These are phyloP conservation scores for Nitzschia sp. DNA, from an alignment of 108 stramenopile genomes.

Conservation along the genomic window DNA sequence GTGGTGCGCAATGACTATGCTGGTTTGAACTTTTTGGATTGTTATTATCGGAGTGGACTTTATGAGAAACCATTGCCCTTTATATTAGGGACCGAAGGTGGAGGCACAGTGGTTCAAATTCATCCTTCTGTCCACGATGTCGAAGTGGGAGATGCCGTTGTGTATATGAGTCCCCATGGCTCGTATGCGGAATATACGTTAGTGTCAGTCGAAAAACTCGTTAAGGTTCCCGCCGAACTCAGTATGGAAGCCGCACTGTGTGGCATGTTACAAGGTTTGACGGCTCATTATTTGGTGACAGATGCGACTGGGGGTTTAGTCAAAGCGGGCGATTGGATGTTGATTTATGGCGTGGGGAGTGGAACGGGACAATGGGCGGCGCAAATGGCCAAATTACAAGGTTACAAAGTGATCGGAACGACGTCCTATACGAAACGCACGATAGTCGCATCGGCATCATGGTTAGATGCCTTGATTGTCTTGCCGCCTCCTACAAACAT, in stretches of 20 bases:
- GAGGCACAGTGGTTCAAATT: constrained; percentile 51
- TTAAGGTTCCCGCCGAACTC: constrained; percentile 49
- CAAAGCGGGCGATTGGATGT: constrained; percentile 66
- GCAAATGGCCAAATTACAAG: constrained; percentile 78
- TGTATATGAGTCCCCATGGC: constrained; percentile 54
- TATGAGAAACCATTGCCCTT: constrained; percentile 66
- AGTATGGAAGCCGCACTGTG: constrained; percentile 53
- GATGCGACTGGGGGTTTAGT: constrained; percentile 64
- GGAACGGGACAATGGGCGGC: constrained; percentile 87
- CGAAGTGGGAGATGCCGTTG: constrained; percentile 69
- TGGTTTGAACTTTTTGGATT: constrained; percentile 84
- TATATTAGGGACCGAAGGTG: constrained; percentile 74
- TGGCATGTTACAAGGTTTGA: constrained; percentile 79
- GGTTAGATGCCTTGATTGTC: constrained; percentile 74
- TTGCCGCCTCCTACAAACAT: too few relatives aligned
- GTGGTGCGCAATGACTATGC: constrained; percentile 70
- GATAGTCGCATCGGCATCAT: constrained; percentile 29
- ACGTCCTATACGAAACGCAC: constrained; percentile 62
- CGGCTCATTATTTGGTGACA: constrained; percentile 78
- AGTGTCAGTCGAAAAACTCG: constrained; percentile 52
- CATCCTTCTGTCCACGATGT: constrained; percentile 44
- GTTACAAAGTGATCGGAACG: constrained; percentile 85
- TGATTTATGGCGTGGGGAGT: constrained; percentile 77
- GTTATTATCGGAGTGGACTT: constrained; percentile 73
- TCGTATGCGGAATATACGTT: constrained; percentile 77